Evolutionary conservation across 2,329 filamentous ascomycete genomes (phyloP).

Genomic region (Verticillium isaacii): DNA sequence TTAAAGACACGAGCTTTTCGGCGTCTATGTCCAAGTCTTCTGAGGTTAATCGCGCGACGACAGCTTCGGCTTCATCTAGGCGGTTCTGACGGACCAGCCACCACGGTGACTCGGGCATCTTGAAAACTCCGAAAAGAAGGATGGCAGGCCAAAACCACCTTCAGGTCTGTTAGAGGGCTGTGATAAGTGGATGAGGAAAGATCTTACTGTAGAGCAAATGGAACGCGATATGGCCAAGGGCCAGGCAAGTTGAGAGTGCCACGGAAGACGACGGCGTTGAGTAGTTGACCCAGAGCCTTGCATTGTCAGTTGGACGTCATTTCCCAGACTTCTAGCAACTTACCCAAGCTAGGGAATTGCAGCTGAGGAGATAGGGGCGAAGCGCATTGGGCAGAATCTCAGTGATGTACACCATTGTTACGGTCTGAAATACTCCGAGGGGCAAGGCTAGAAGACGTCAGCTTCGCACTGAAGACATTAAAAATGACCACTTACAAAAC

Average conservation of each 20-base stretch:
- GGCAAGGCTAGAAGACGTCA: conserved; percentile 1
- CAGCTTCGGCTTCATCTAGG: conserved; percentile 12
- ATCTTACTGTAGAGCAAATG: conserved; percentile 26
- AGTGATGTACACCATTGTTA: conserved; percentile 8
- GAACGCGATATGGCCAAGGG: conserved; percentile 27
- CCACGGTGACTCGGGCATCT: conserved; percentile 34
- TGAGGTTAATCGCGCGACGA: conserved; percentile 21
- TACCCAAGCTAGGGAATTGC: conserved; percentile 6
- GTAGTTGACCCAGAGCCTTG: conserved; percentile 8
- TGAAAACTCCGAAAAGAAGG: conserved; percentile 22
- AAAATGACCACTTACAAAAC: background rate
- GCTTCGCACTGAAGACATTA: no score
- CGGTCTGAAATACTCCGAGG: conserved; percentile 8
- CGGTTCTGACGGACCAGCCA: conserved; percentile 28
- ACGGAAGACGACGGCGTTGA: conserved; percentile 6
- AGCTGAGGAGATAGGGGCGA: conserved; percentile 11
- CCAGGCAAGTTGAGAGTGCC: conserved; percentile 1
- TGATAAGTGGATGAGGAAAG: no score
- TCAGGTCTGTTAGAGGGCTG: no score
- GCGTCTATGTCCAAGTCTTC: conserved; percentile 20
- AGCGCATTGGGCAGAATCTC: conserved; percentile 10
- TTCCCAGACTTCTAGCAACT: background rate
- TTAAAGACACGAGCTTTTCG: conserved; percentile 18
- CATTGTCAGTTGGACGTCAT: no score
- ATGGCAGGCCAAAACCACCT: conserved; percentile 30